These are phyloP conservation scores for Penicillium sp. DNA, from an alignment of 2,329 filamentous ascomycete genomes.

Conservation along the genomic window DNA sequence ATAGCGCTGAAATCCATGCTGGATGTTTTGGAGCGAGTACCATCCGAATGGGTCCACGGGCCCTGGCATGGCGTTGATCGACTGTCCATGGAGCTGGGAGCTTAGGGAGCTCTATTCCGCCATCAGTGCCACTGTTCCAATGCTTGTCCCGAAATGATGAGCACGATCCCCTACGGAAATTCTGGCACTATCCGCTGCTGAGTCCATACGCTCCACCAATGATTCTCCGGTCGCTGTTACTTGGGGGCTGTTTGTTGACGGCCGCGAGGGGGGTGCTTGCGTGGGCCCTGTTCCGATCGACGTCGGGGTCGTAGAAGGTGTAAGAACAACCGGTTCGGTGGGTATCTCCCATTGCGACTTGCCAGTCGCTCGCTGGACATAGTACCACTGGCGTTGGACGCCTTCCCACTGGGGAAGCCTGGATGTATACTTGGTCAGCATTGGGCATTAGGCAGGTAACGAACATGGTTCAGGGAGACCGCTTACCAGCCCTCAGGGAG, in stretches of 20 bases:
- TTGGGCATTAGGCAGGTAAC: background rate
- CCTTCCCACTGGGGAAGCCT: slow-evolving; percentile 47
- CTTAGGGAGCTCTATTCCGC: slow-evolving; percentile 28
- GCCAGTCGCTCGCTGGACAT: slow-evolving; percentile 43
- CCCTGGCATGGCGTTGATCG: slow-evolving; percentile 17
- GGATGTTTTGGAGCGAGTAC: slow-evolving; percentile 21
- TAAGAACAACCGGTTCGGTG: slow-evolving; percentile 42
- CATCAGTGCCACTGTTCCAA: slow-evolving; percentile 30
- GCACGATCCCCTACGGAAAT: slow-evolving; percentile 32
- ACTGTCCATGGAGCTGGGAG: slow-evolving; percentile 20
- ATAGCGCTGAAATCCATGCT: slow-evolving; percentile 8
- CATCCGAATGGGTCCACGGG: slow-evolving; percentile 18
- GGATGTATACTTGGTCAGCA: slow-evolving; percentile 6
- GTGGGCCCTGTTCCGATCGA: slow-evolving; percentile 32
- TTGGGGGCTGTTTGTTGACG: slow-evolving; percentile 25
- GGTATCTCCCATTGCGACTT: slow-evolving; percentile 46
- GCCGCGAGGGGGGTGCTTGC: slow-evolving; percentile 28
- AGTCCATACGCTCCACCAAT: slow-evolving; percentile 17
- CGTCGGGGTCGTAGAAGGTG: slow-evolving; percentile 36
- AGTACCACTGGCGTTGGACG: slow-evolving; percentile 42
- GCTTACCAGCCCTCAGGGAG: slow-evolving; percentile 45
- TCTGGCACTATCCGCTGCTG: slow-evolving; percentile 22
- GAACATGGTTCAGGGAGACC: background rate
- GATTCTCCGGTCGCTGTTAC: slow-evolving; percentile 11
- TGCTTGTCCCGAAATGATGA: slow-evolving; percentile 23